Evolutionary conservation across 768 basidiomycete genomes (phyloP).

Genomic region (Agrocybe chaxingu): DNA sequence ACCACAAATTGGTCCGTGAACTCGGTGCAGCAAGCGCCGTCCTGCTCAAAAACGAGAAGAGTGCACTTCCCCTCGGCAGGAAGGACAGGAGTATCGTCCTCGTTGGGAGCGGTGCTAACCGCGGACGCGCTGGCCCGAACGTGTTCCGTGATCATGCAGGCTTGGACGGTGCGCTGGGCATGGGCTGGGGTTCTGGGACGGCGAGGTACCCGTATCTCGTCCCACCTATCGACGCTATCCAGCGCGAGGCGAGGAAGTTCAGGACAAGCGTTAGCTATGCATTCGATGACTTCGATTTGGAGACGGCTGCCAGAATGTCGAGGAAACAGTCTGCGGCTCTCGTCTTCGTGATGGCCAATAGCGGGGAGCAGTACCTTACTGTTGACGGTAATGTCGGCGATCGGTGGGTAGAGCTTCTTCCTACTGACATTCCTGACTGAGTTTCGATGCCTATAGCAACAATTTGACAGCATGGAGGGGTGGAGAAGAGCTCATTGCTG

Average conservation of each 20-base stretch:
- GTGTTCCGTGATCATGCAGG: constrained; percentile 61
- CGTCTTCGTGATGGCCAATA: constrained; percentile 81
- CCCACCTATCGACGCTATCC: constrained; percentile 83
- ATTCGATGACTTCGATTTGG: constrained; percentile 66
- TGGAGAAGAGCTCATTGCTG: constrained; percentile 63
- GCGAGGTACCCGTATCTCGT: constrained; percentile 76
- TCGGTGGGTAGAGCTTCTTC: constrained; percentile 31
- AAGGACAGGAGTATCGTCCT: constrained; percentile 50
- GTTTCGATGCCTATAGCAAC: constrained; percentile 7
- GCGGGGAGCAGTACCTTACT: constrained; percentile 80
- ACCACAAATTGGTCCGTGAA: constrained; percentile 62
- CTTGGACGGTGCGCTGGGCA: constrained; percentile 69
- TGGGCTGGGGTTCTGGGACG: constrained; percentile 93
- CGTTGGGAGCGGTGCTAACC: constrained; percentile 64
- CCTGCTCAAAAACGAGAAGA: constrained; percentile 67
- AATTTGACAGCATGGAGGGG: constrained; percentile 39
- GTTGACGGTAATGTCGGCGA: constrained; percentile 81
- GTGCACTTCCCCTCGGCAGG: constrained; percentile 49
- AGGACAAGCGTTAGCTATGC: constrained; percentile 65
- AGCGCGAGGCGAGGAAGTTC: constrained; percentile 64
- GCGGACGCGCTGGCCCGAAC: constrained; percentile 66
- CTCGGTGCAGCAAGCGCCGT: constrained; percentile 75
- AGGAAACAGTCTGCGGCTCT: constrained; percentile 59
- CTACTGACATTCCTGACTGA: not conserved
- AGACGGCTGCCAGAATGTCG: constrained; percentile 43